phyloP scores from a whole-genome alignment of 768 basidiomycete species.

The Mrakia hoshinonis region DNA sequence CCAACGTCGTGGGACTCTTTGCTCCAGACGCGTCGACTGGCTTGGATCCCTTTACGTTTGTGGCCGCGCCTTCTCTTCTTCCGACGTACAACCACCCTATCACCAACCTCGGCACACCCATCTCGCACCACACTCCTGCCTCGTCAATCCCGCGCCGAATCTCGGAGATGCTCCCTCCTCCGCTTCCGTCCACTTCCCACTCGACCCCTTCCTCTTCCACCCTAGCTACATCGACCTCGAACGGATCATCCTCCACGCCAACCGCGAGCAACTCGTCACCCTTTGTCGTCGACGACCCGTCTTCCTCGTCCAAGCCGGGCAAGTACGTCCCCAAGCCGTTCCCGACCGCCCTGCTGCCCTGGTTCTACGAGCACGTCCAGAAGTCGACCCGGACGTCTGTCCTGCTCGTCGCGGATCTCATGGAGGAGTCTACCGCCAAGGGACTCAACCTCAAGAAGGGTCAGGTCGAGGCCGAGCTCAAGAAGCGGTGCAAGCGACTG shows the following conservation, averaged over 20 bases:
- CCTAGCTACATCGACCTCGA: neutral
- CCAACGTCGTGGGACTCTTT: neutral
- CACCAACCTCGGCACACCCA: conserved; percentile 32
- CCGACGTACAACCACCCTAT: conserved; percentile 35
- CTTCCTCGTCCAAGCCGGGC: conserved; percentile 43
- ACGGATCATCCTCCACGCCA: conserved; percentile 1
- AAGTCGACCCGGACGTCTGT: conserved; percentile 52
- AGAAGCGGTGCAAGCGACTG: conserved; percentile 46
- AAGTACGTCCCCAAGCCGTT: conserved; percentile 43
- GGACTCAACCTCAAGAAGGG: conserved; percentile 52
- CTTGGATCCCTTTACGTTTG: conserved; percentile 69
- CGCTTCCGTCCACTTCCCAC: conserved; percentile 35
- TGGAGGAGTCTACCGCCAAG: conserved; percentile 58
- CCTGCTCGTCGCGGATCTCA: conserved; percentile 61
- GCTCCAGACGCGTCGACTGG: conserved; percentile 59
- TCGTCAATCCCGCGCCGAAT: conserved; percentile 21
- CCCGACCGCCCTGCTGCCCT: conserved; percentile 57
- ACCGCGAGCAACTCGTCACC: conserved; percentile 15
- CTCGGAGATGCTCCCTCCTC: conserved; percentile 26
- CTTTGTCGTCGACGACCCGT: neutral
- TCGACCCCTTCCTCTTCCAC: conserved; percentile 21
- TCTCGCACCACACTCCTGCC: conserved; percentile 34
- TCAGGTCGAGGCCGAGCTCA: conserved; percentile 69
- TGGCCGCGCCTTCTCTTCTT: conserved; percentile 48
- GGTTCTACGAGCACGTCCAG: conserved; percentile 54